Conservation (phyloP, 768 basidiomycete genomes). For the Kondoa subrosea region DNA sequence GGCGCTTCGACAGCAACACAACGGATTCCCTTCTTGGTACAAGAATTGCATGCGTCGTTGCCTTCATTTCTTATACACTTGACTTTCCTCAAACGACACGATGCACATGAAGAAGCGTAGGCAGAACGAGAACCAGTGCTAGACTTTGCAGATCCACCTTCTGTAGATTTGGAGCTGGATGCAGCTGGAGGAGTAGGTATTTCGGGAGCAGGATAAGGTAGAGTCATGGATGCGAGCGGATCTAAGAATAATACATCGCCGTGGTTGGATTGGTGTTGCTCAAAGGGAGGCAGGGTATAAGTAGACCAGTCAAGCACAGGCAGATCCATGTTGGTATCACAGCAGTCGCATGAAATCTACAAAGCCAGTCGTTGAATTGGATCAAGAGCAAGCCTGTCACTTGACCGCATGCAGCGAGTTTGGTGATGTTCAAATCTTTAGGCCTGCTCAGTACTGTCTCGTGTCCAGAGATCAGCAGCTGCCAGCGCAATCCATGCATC, state of each 20-base stretch:
- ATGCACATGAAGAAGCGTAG: not conserved
- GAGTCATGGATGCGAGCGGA: too few relatives aligned
- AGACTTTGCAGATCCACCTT: too few relatives aligned
- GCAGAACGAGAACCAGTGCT: not conserved
- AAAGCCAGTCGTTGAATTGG: too few relatives aligned
- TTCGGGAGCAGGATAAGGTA: not conserved
- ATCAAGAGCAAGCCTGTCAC: too few relatives aligned
- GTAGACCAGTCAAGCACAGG: too few relatives aligned
- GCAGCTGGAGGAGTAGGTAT: not conserved
- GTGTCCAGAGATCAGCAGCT: conserved; percentile 11
- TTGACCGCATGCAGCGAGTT: not conserved
- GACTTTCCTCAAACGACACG: not conserved
- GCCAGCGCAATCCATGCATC: conserved; percentile 6
- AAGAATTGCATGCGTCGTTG: not conserved
- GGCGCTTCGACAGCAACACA: not conserved
- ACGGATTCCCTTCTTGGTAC: not conserved
- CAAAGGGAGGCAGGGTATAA: too few relatives aligned
- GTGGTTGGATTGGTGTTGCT: too few relatives aligned
- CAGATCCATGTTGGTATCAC: too few relatives aligned
- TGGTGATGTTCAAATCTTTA: not conserved
- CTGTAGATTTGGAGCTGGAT: not conserved
- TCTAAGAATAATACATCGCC: too few relatives aligned
- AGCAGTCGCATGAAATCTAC: too few relatives aligned
- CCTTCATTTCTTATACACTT: not conserved
- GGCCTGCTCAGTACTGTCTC: not conserved